Evolutionary conservation across 1,284 basidiomycete species (phyloP).

Genomic region (Trametes hirsuta): DNA sequence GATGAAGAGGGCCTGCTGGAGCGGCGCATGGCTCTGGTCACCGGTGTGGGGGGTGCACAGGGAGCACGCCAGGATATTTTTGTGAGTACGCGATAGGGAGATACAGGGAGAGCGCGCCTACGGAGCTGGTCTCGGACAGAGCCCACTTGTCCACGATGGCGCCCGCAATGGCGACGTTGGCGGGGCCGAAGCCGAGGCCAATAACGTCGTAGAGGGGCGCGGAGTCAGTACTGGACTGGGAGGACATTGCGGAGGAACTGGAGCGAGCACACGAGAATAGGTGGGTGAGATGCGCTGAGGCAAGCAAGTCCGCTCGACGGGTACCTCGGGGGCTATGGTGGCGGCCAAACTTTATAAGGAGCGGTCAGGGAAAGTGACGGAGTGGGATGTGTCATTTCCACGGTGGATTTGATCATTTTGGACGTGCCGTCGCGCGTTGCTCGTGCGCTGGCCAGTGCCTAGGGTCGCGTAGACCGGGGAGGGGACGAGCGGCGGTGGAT

Average conservation of each 20-base stretch:
- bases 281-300: conserved; percentile 9
- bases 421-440: not conserved
- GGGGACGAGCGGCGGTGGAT: not conserved
- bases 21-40: conserved; percentile 20
- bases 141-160: conserved; percentile 49
- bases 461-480: conserved; percentile 11
- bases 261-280: conserved; percentile 9
- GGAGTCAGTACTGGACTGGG: not conserved
- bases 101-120: conserved; percentile 8
- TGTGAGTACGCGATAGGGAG: conserved; percentile 9
- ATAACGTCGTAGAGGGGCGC: conserved; percentile 49
- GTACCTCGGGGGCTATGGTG: conserved; percentile 12
- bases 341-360: conserved; percentile 21
- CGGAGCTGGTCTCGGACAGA: conserved; percentile 5
- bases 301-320: conserved; percentile 10
- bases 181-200: conserved; percentile 63
- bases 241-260: conserved; percentile 11
- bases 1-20: conserved; percentile 50
- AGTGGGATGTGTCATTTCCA: conserved; percentile 13
- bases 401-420: conserved; percentile 10
- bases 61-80: not conserved
- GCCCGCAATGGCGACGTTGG: conserved; percentile 59
- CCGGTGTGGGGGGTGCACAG: not conserved
- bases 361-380: conserved; percentile 14
- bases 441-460: not conserved